A percentile compares a stretch with the other conserved stretches of the same genome.
Evolutionary conservation across 192 early-diverging fungal genomes (phyloP).

Genomic region (Linnemannia exigua): DNA sequence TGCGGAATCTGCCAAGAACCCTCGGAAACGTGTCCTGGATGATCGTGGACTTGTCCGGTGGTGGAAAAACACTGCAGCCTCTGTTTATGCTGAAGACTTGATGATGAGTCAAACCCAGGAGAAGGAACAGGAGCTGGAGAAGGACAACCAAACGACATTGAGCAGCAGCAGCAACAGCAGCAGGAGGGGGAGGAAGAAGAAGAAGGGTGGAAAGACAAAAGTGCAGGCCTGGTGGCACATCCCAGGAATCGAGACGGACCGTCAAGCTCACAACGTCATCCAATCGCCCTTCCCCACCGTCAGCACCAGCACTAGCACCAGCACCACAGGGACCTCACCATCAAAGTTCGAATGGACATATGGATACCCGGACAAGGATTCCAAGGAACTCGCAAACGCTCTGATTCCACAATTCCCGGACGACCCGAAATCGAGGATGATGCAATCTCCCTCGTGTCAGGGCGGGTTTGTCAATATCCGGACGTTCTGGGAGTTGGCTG

Average conservation of each 20-base stretch:
- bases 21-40: conserved; percentile 70
- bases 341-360: conserved; percentile 57
- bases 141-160: no score
- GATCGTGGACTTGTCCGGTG: conserved; percentile 79
- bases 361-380: conserved; percentile 44
- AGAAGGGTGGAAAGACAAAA: neutral
- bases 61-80: conserved; percentile 73
- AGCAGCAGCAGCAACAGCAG: no score
- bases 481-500: conserved; percentile 75
- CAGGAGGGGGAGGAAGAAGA: neutral
- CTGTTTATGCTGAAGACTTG: conserved; percentile 17
- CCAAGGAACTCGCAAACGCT: conserved; percentile 29
- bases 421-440: conserved; percentile 48
- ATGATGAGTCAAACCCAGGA: neutral
- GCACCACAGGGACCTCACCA: no score
- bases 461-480: conserved; percentile 27
- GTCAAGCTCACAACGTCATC: conserved; percentile 46
- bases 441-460: conserved; percentile 33
- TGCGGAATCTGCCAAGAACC: conserved; percentile 75
- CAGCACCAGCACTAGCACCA: neutral
- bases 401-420: conserved; percentile 40
- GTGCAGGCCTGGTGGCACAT: conserved; percentile 65
- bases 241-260: conserved; percentile 65
- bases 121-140: conserved; percentile 13
- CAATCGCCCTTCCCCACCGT: conserved; percentile 8